These are phyloP conservation scores for Anethum foeniculum DNA, from an alignment of 140 eudicot species.

Conservation along the genomic window DNA sequence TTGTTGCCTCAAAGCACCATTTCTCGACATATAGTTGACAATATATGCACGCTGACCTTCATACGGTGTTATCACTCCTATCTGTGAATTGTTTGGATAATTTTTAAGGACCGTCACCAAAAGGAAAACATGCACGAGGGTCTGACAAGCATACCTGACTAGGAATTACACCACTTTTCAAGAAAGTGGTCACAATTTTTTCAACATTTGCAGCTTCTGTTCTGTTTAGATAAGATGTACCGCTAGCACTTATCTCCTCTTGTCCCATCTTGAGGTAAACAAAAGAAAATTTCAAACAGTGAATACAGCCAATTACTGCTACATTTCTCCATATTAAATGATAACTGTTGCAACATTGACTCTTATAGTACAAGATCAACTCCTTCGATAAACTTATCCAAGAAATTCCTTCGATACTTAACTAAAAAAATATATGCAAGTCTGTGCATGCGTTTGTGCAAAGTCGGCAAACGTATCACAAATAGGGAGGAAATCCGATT, in stretches of 20 bases:
- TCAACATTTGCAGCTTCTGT: constrained; percentile 99
- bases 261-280: constrained; percentile 73
- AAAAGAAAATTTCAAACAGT: background rate
- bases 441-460: background rate
- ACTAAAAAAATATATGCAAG: too few species aligned
- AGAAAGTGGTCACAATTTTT: constrained; percentile 85
- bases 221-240: constrained; percentile 90
- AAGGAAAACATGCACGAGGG: background rate
- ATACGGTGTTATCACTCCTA: constrained; percentile 98
- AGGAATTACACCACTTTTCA: constrained; percentile 96
- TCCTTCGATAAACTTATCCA: background rate
- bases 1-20: constrained; percentile 97
- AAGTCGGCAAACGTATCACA: background rate
- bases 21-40: constrained; percentile 94
- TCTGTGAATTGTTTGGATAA: constrained; percentile 32
- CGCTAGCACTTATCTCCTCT: constrained; percentile 99
- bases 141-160: constrained; percentile 53
- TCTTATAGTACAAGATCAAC: background rate
- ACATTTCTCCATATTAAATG: background rate
- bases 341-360: background rate
- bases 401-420: background rate
- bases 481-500: background rate
- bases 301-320: background rate
- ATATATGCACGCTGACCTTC: constrained; percentile 99
- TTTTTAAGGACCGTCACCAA: background rate